phyloP scores from a whole-genome alignment of 2,329 filamentous ascomycete genomes.

The Arthrinium puccinioides region DNA sequence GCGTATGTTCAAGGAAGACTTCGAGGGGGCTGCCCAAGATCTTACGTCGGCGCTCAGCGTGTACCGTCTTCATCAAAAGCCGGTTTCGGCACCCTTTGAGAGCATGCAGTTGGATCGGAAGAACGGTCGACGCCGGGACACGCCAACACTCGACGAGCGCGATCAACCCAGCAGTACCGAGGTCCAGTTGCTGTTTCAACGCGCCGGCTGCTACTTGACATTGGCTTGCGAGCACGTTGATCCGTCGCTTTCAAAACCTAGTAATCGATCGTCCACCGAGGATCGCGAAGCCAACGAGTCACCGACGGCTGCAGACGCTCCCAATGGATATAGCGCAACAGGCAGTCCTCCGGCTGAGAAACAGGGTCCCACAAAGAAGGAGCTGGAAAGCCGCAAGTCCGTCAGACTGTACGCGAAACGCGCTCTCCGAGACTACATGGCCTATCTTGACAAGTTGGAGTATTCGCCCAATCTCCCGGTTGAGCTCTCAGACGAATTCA shows the following conservation, averaged over 20 bases:
- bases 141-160: conserved; percentile 20
- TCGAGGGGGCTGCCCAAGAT: conserved; percentile 61
- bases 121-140: conserved; percentile 21
- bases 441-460: conserved; percentile 67
- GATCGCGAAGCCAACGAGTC: not conserved
- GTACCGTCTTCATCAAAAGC: conserved; percentile 43
- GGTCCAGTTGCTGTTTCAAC: conserved; percentile 68
- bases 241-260: conserved; percentile 38
- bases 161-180: conserved; percentile 70
- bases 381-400: conserved; percentile 54
- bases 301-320: conserved; percentile 1
- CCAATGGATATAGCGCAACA: no score
- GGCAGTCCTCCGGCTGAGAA: no score
- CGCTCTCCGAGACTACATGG: conserved; percentile 66
- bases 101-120: conserved; percentile 40
- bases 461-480: conserved; percentile 67
- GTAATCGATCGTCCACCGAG: conserved; percentile 7
- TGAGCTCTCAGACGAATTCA: conserved; percentile 50
- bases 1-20: conserved; percentile 69
- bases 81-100: conserved; percentile 41
- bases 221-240: conserved; percentile 62
- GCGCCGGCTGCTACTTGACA: conserved; percentile 64
- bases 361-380: conserved; percentile 14
- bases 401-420: conserved; percentile 70
- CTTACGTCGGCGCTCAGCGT: conserved; percentile 58